Evolutionary conservation across 345 rosid genomes (phyloP), one percentile per base, ranked within the genome.

Genomic region (Aquilaria malaccensis): DNA sequence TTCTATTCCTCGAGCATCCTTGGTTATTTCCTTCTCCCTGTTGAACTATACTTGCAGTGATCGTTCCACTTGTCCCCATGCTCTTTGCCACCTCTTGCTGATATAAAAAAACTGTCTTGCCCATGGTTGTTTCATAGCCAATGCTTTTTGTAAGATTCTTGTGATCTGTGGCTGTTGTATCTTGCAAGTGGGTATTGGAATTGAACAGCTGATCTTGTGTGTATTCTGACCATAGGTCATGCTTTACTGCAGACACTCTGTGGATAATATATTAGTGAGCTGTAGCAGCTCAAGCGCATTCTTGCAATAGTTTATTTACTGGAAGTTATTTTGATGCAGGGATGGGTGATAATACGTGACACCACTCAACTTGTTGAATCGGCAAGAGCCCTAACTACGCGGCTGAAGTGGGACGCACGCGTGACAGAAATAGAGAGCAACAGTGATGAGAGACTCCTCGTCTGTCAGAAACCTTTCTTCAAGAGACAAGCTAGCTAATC

Each of bases 331-430:
- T 63, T 65, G 70, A 49, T 71, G 73, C 84, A 95, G 99, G 99
- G 99, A 59, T 95, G 99, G 99, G 84, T 88, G 58, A 85, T 95
- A 63, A 77, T 95, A 67, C 93, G 83, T 2, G 99, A 95, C 74
- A 77, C 85, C 12, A 79, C 76, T 15, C 69, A 81, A 31, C 81
- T 88, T 6, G 75, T 95, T n/a, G 96, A 95, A 72, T 68, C 71
- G 32, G 95, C 87, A 29, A 95, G 99, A 81, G 71, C 80, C 45
- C 73, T 83, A 65, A 74, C 87, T 0, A 51, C 93, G 2, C 77
- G 72, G 69, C 69, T 95, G 80, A 95, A 85, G 74, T 95, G 99
- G 99, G 99, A 95, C 14, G 99, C 97, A 7, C 77, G 99, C 63
- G 85, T 95, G 6, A 58, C 81, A 63, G 99, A 91, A 64, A 74